Base-by-base conservation (phyloP, 2,329 filamentous ascomycete genomes). In the Alternaria sp. region DNA sequence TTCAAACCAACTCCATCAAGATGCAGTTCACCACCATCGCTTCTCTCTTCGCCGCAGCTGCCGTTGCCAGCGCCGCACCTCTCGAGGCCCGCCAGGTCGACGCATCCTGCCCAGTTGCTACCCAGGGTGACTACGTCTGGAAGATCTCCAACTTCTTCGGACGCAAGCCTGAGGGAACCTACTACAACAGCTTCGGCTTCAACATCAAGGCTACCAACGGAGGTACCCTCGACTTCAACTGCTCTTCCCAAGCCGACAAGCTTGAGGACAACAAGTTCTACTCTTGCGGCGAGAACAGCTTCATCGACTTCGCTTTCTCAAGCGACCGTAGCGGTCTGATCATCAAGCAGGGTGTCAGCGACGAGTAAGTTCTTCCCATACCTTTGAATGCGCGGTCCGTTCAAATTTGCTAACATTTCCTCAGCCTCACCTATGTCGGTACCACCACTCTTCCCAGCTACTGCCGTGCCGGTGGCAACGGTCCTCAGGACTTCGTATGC, bases 401-500 rank as follows among this genome's bases (percentile, higher is more conserved):
- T 26, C 6, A 47, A 7, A n/a, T 26, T 18, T 56, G n/a, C 57
- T 63, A 58, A 67, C 50, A 41, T 14, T 28, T 26, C 25, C 9
- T 11, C 33, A 69, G 67, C 8, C 59, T 66, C 53, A 55, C 66
- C 28, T 58, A 54, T 3, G 43, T 65, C 25, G 70, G 46, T 53
- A 71, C 70, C 14, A 58, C 66, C 21, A 64, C 63, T n/a, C 20
- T 68, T 0, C 67, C 65, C 37, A 59, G 59, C 50, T 43, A 63
- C 50, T 72, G 70, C 61, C 67, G 57, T 53, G 63, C 60, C 12
- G 70, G 69, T 12, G 66, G 64, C 11, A 56, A 50, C 23, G 64
- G 67, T 3, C 47, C 88, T 23, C 83, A 89, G 64, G 84, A 87
- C 53, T 85, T 95, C 75, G 93, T 97, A 73, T 84, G 91, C 70